Percentiles rank a stretch among this genome's conserved stretches.
phyloP scores from a whole-genome alignment of 176 grass and related monocot genomes.

The Cenchrus fungigraminus region DNA sequence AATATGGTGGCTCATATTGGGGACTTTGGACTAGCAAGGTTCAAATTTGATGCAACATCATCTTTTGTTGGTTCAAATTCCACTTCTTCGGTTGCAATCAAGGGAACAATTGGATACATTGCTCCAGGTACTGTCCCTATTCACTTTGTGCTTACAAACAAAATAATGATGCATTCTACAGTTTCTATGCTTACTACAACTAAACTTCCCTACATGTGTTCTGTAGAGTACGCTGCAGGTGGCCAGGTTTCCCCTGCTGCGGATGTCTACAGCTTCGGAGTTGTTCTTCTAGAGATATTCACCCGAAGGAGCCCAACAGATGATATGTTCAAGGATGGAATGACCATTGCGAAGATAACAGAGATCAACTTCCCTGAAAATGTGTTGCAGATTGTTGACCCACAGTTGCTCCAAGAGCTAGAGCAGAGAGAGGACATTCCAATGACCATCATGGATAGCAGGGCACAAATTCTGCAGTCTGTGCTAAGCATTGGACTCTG shows the following conservation, averaged over 20 bases:
- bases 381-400: conserved; percentile 35
- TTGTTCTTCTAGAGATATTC: conserved; percentile 40
- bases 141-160: neutral
- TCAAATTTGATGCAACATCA: neutral
- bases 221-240: conserved; percentile 23
- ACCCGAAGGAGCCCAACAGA: conserved; percentile 25
- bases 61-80: neutral
- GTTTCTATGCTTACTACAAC: neutral
- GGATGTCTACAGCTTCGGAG: conserved; percentile 39
- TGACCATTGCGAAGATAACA: conserved; percentile 35
- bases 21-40: conserved; percentile 39
- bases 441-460: neutral
- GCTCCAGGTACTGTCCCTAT: neutral
- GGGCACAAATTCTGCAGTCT: neutral
- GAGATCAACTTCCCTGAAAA: conserved; percentile 36
- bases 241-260: conserved; percentile 16
- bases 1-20: conserved; percentile 29
- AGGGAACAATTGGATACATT: neutral
- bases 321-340: conserved; percentile 27
- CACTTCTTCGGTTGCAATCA: neutral
- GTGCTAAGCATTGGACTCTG: conserved; percentile 32
- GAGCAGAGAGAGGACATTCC: neutral
- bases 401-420: conserved; percentile 25
- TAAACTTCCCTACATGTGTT: neutral
- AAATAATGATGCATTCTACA: neutral